Conservation (phyloP, 805 yeast genomes). For the Barnettozyma californica region DNA sequence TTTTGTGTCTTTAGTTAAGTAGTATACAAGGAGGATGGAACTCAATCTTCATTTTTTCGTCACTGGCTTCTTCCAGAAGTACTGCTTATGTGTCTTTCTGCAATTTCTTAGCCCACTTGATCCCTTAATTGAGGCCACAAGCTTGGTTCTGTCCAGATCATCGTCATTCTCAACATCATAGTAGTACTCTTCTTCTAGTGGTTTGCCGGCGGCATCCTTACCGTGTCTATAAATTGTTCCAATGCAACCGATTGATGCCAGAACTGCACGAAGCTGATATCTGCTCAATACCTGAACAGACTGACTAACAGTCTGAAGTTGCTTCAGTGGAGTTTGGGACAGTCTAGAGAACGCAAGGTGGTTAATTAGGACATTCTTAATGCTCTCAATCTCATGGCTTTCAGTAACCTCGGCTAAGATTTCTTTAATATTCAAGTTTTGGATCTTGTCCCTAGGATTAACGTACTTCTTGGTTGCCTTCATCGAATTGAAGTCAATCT, state of each 20-base stretch:
- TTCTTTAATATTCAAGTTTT: slow-evolving; percentile 25
- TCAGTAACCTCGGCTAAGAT: slow-evolving; percentile 27
- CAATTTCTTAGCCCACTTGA: slow-evolving; percentile 78
- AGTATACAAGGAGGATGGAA: background rate
- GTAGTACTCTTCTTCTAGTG: slow-evolving; percentile 89
- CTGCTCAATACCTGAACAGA: slow-evolving; percentile 42
- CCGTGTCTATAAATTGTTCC: slow-evolving; percentile 90
- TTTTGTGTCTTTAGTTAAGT: background rate
- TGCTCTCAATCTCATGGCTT: slow-evolving; percentile 38
- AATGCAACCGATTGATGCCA: slow-evolving; percentile 49
- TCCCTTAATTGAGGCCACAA: slow-evolving; percentile 78
- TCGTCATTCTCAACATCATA: slow-evolving; percentile 79
- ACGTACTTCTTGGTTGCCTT: slow-evolving; percentile 8
- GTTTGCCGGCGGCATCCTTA: slow-evolving; percentile 95
- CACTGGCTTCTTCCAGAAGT: slow-evolving; percentile 43
- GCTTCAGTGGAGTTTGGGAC: slow-evolving; percentile 80
- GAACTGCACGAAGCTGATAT: slow-evolving; percentile 39
- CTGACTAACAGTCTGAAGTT: slow-evolving; percentile 57
- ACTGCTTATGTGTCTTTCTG: slow-evolving; percentile 86
- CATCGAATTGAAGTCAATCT: slow-evolving; percentile 10
- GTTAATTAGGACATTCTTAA: slow-evolving; percentile 66
- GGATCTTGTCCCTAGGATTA: slow-evolving; percentile 24
- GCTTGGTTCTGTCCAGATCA: slow-evolving; percentile 59
- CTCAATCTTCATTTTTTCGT: slow-evolving; percentile 15
- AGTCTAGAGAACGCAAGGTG: slow-evolving; percentile 88